Evolutionary conservation across 2,329 filamentous ascomycete species (phyloP).

Genomic region (Trichoderma sp.): DNA sequence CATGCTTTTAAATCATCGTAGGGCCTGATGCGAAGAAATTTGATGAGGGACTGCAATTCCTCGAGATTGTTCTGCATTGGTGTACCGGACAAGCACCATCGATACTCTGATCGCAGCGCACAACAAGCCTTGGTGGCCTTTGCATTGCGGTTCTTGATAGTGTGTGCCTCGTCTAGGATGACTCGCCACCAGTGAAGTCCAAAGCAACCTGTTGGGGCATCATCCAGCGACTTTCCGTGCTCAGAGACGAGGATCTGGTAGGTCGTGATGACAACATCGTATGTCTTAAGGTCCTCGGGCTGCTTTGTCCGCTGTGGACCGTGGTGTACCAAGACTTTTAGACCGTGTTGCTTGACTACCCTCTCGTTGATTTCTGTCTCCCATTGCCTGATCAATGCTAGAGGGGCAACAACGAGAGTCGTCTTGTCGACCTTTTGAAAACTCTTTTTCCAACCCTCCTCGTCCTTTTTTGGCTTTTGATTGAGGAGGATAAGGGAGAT

Average conservation of each 20-base stretch:
- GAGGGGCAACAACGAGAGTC: slow-evolving; percentile 87
- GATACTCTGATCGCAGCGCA: slow-evolving; percentile 78
- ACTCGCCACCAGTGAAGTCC: slow-evolving; percentile 93
- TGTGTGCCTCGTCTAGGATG: slow-evolving; percentile 94
- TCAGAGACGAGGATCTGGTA: slow-evolving; percentile 96
- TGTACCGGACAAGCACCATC: slow-evolving; percentile 95
- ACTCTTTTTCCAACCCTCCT: slow-evolving; percentile 64
- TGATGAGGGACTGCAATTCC: slow-evolving; percentile 89
- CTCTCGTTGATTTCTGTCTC: slow-evolving; percentile 88
- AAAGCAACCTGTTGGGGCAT: slow-evolving; percentile 76
- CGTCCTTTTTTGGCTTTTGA: slow-evolving; percentile 60
- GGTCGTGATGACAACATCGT: slow-evolving; percentile 95
- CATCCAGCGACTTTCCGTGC: slow-evolving; percentile 66
- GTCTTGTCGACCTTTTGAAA: slow-evolving; percentile 68
- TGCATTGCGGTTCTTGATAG: slow-evolving; percentile 96
- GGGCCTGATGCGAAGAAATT: slow-evolving; percentile 87
- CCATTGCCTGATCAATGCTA: slow-evolving; percentile 96
- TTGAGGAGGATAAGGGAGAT: slow-evolving; percentile 86
- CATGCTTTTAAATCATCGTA: slow-evolving; percentile 83
- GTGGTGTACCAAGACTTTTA: slow-evolving; percentile 88
- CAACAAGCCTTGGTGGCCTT: slow-evolving; percentile 93
- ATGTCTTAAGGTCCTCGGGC: slow-evolving; percentile 71
- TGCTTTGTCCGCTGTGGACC: slow-evolving; percentile 81
- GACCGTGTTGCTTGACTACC: slow-evolving; percentile 63
- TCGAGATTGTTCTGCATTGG: slow-evolving; percentile 99